phyloP scores from a whole-genome alignment of 257 asterid genomes.

The Lithospermum erythrorhizon region DNA sequence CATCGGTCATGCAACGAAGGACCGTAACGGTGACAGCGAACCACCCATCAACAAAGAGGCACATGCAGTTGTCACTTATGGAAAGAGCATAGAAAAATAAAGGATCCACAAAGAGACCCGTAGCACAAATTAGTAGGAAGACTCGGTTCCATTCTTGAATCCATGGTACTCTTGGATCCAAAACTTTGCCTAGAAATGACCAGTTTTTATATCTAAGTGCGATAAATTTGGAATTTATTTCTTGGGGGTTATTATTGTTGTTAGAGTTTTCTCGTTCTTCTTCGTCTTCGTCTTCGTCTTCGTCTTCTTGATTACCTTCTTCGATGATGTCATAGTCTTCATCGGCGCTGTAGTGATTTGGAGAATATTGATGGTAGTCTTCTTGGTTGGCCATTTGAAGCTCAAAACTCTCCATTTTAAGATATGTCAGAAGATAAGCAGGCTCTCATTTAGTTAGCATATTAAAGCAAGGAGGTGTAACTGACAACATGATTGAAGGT shows the following conservation, averaged over 20 bases:
- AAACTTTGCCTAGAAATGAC: constrained; percentile 31
- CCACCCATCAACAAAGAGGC: constrained; percentile 91
- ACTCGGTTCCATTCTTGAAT: constrained; percentile 86
- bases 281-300: constrained; percentile 17
- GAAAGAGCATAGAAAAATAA: constrained; percentile 76
- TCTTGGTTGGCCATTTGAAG: constrained; percentile 27
- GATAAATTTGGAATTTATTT: constrained; percentile 7
- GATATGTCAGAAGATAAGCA: too few relatives aligned
- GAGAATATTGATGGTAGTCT: constrained; percentile 13
- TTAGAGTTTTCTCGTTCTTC: constrained; percentile 8
- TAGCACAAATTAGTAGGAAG: constrained; percentile 59
- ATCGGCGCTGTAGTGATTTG: constrained; percentile 15
- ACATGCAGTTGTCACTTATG: constrained; percentile 64
- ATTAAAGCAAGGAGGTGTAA: too few relatives aligned
- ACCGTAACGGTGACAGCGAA: constrained; percentile 67
- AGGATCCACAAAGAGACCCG: constrained; percentile 78
- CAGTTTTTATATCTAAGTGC: constrained; percentile 10
- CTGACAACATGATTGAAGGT: too few relatives aligned
- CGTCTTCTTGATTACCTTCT: constrained; percentile 3
- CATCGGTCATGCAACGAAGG: constrained; percentile 83
- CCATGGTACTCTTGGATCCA: constrained; percentile 59
- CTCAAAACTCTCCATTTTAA: constrained; percentile 13
- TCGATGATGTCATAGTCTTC: constrained; percentile 7
- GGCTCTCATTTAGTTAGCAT: neutral
- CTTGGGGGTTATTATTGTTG: constrained; percentile 6